phyloP scores from a whole-genome alignment of 108 stramenopile genomes.

The Nitzschia palea region DNA sequence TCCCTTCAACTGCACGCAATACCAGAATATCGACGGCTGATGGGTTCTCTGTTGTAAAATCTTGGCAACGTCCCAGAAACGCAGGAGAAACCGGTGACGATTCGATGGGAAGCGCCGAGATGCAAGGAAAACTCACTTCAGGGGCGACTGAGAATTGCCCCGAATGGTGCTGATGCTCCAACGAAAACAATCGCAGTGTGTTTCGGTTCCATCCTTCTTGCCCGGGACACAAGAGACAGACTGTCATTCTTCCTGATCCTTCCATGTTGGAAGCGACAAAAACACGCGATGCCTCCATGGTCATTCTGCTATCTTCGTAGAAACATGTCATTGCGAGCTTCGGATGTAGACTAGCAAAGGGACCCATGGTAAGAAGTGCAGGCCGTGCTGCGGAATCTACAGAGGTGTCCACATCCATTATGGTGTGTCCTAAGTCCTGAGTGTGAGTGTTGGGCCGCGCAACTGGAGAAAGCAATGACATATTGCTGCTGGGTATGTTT shows the following conservation, averaged over 20 bases:
- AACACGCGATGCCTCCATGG: constrained; percentile 9
- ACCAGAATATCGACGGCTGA: constrained; percentile 64
- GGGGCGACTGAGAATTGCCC: not conserved
- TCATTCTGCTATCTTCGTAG: constrained; percentile 22
- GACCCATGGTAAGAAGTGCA: constrained; percentile 21
- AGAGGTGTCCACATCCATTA: constrained; percentile 21
- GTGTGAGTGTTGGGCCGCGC: constrained; percentile 5
- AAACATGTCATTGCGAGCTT: constrained; percentile 23
- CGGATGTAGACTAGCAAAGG: constrained; percentile 36
- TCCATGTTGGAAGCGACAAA: constrained; percentile 40
- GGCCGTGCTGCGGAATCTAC: constrained; percentile 5
- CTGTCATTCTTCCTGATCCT: constrained; percentile 21
- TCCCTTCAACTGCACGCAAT: constrained; percentile 2
- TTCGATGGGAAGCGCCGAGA: constrained; percentile 40
- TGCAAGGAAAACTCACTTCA: constrained; percentile 39
- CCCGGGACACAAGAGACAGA: constrained; percentile 22
- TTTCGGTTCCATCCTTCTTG: not conserved
- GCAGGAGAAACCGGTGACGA: constrained; percentile 47
- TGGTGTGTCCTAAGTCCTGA: not conserved
- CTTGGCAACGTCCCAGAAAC: constrained; percentile 4
- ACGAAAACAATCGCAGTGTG: constrained; percentile 15
- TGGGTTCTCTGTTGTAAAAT: too few species aligned
- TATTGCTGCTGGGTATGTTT: constrained; percentile 14
- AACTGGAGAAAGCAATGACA: constrained; percentile 30
- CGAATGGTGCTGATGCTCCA: not conserved